Percentiles rank a stretch among this genome's conserved stretches.
phyloP scores from a whole-genome alignment of 2,329 filamentous ascomycete species.

The Xylariaceae sp. region DNA sequence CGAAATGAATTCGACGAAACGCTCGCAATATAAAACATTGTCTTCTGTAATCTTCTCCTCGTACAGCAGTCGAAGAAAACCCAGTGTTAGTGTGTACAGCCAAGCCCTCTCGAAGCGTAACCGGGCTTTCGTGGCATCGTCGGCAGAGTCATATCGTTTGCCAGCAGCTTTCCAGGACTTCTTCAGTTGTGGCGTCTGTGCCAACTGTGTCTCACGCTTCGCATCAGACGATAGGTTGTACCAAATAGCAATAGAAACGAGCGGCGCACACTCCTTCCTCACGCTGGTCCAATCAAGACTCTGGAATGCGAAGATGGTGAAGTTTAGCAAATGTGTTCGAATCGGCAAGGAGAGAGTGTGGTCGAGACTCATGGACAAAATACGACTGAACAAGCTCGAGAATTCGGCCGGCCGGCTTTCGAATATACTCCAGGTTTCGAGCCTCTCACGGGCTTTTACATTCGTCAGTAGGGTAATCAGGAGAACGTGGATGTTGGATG shows the following conservation, averaged over 20 bases:
- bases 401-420: constrained; percentile 74
- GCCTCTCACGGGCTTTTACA: constrained; percentile 79
- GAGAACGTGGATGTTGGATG: constrained; percentile 87
- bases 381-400: constrained; percentile 80
- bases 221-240: constrained; percentile 80
- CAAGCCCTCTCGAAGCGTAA: constrained; percentile 89
- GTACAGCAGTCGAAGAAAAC: constrained; percentile 75
- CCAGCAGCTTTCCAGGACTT: constrained; percentile 87
- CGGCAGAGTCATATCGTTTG: constrained; percentile 83
- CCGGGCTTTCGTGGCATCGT: constrained; percentile 71
- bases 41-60: constrained; percentile 51
- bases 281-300: constrained; percentile 85
- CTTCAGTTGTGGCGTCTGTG: constrained; percentile 67
- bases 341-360: constrained; percentile 60
- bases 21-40: constrained; percentile 77
- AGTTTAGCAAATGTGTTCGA: constrained; percentile 78
- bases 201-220: constrained; percentile 67
- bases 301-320: constrained; percentile 88
- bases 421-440: constrained; percentile 85
- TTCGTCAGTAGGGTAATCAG: constrained; percentile 82
- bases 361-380: constrained; percentile 82
- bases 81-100: constrained; percentile 80
- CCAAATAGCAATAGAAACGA: constrained; percentile 95
- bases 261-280: constrained; percentile 90
- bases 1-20: constrained; percentile 85